phyloP scores from a whole-genome alignment of 2,329 filamentous ascomycete species.

The Didymosphaeria variabile region DNA sequence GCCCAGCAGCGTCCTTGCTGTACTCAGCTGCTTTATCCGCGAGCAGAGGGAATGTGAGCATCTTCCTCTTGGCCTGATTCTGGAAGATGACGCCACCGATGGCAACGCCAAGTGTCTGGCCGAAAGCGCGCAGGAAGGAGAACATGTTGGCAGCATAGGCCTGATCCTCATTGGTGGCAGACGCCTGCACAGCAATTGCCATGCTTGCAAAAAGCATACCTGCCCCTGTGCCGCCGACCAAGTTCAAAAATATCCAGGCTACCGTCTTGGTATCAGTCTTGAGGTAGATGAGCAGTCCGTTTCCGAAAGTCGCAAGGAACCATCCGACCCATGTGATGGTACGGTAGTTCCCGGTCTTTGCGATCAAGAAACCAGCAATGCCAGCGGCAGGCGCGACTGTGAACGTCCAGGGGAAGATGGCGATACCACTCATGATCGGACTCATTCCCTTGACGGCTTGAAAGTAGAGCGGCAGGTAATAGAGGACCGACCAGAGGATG shows the following conservation, averaged over 20 bases:
- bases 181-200: conserved; percentile 70
- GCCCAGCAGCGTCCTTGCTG: conserved; percentile 65
- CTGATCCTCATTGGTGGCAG: conserved; percentile 64
- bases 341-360: conserved; percentile 66
- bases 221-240: conserved; percentile 68
- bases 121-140: conserved; percentile 71
- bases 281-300: conserved; percentile 64
- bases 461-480: conserved; percentile 56
- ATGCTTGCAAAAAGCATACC: conserved; percentile 73
- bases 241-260: conserved; percentile 68
- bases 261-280: conserved; percentile 60
- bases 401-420: conserved; percentile 57
- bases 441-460: conserved; percentile 52
- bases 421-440: conserved; percentile 50
- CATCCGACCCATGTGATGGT: conserved; percentile 71
- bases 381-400: conserved; percentile 70
- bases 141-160: conserved; percentile 71
- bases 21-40: conserved; percentile 59
- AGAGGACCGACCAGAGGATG: conserved; percentile 53
- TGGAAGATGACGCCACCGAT: conserved; percentile 75
- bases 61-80: conserved; percentile 65
- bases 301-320: conserved; percentile 65
- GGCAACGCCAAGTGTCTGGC: conserved; percentile 72
- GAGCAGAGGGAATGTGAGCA: conserved; percentile 60
- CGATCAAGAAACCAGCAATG: conserved; percentile 63